Conservation (phyloP, 2,329 filamentous ascomycete genomes). For the Ophiostoma himal-ulmi region DNA sequence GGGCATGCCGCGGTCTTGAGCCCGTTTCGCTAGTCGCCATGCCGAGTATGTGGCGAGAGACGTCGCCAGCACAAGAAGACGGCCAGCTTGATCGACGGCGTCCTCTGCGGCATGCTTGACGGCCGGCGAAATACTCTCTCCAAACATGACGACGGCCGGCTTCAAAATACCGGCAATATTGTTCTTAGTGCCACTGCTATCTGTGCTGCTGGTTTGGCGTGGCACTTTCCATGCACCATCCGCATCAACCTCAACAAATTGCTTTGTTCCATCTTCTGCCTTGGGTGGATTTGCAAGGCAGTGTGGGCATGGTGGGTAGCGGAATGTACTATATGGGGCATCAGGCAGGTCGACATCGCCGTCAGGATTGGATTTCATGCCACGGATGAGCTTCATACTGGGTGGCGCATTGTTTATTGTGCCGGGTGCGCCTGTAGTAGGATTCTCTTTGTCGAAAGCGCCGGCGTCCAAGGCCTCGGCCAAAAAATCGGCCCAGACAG, state of each 20-base stretch:
- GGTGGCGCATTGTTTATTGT: not conserved
- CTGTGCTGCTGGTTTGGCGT: constrained; percentile 33
- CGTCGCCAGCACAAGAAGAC: constrained; percentile 75
- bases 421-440: constrained; percentile 53
- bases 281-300: constrained; percentile 62
- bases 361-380: constrained; percentile 83
- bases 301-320: constrained; percentile 81
- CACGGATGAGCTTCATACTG: constrained; percentile 32
- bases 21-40: constrained; percentile 80
- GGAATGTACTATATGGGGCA: constrained; percentile 81
- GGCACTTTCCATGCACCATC: constrained; percentile 71
- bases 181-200: constrained; percentile 5
- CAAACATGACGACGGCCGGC: constrained; percentile 93
- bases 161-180: constrained; percentile 73
- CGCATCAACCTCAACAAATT: constrained; percentile 61
- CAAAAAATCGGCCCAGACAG: constrained; percentile 75
- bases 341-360: constrained; percentile 87
- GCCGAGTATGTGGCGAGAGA: constrained; percentile 93
- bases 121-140: constrained; percentile 67
- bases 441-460: constrained; percentile 71
- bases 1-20: constrained; percentile 74
- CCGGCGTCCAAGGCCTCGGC: constrained; percentile 64
- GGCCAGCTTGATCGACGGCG: constrained; percentile 69
- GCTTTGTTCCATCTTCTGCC: constrained; percentile 46
- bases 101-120: constrained; percentile 74